Base-by-base conservation (phyloP, 495 filamentous ascomycete species). In the Articulospora tetracladia region DNA sequence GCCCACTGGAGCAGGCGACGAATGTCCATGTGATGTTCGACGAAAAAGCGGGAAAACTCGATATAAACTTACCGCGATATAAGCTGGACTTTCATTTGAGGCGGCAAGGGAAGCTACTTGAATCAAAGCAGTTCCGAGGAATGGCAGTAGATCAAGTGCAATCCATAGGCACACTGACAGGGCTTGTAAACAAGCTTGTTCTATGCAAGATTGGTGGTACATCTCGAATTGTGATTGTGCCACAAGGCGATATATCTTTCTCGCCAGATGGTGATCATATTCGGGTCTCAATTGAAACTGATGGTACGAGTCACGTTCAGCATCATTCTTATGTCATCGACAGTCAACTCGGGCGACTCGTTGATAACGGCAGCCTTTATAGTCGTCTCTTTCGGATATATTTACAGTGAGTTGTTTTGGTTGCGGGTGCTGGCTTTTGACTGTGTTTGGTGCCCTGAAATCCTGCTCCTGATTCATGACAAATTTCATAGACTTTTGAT, bases 101-200 rank as follows among this genome's bases (percentile, higher is more conserved):
- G 13, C 4, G 26, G 39, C 67, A 71, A 6, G 32, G 53, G 6
- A 62, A 66, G 1, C 22, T 57, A 0, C 65, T 86, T n/a, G 58
- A 71, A 44, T 86, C 76, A 2, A 71, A 72, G 17, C 76, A 88
- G 57, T 83, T 80, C 54, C 77, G 74, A 12, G 78, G 76, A 0
- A 85, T 85, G 78, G 47, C 59, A 0, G 66, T 90, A 3, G 84
- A 86, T 65, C 27, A 51, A 1, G 48, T 70, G 25, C 87, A 88
- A 62, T 68, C 64, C 0, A 58, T 85, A 4, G 79, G 73, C 0
- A 77, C 81, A 0, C 63, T 89, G 7, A 60, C 76, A 59, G 84
- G 86, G 0, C 73, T 90, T 11, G 20, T 55, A 1, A 83, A 72
- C 60, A 83, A 76, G 51, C 73, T 89, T 7, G 67, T 87, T 19